A percentile compares a stretch with the other conserved stretches of the same genome.
phyloP scores from a whole-genome alignment of 371 early-diverging fungal genomes.

The Mortierella sp. region DNA sequence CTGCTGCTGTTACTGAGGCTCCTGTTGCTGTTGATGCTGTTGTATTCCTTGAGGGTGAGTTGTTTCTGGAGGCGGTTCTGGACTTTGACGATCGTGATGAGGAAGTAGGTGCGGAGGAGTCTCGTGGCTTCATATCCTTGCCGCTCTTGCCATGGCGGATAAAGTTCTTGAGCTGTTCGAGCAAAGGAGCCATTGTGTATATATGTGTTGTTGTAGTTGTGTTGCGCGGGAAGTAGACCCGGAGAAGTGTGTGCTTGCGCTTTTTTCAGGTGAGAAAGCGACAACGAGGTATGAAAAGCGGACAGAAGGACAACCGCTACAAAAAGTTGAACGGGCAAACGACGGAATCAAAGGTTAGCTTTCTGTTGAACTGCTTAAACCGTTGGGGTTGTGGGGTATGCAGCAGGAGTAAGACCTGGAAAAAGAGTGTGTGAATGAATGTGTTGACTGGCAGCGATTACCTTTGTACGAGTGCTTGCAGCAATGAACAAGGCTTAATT shows the following conservation, averaged over 20 bases:
- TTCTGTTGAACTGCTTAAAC: too few relatives aligned
- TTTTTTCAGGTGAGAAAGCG: background rate
- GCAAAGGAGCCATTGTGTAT: conserved; percentile 50
- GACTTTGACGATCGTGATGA: conserved; percentile 33
- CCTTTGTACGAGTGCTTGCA: too few relatives aligned
- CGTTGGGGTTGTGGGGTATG: too few relatives aligned
- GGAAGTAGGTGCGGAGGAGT: conserved; percentile 34
- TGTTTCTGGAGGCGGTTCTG: conserved; percentile 37
- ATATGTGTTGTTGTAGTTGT: background rate
- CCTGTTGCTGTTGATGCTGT: conserved; percentile 5
- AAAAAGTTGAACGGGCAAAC: background rate
- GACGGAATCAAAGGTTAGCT: background rate
- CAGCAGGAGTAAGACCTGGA: background rate
- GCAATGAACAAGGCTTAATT: too few relatives aligned
- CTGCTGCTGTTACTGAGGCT: background rate
- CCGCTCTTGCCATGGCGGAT: conserved; percentile 59
- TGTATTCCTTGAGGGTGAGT: conserved; percentile 37
- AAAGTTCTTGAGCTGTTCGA: conserved; percentile 64
- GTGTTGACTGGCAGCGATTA: too few relatives aligned
- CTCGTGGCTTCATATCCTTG: conserved; percentile 54
- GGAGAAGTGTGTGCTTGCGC: background rate
- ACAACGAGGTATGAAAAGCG: background rate
- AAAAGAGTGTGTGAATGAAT: background rate
- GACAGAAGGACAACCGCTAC: background rate
- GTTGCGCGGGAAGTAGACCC: background rate